Conservation (phyloP, 2,329 filamentous ascomycete genomes). For the Colletotrichum theobromicola region DNA sequence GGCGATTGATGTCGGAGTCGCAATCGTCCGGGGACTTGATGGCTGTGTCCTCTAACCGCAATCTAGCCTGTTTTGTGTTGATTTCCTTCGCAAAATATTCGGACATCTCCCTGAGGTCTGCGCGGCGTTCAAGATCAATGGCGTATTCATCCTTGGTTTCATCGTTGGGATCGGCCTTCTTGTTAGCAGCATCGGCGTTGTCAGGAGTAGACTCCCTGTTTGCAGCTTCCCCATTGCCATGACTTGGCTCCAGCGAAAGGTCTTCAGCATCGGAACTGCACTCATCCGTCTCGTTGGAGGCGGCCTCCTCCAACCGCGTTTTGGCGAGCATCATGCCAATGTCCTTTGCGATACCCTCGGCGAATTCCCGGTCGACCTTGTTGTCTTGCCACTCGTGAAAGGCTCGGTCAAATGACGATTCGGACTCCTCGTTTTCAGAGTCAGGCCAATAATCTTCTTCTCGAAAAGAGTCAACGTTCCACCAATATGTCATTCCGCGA, state of each 20-base stretch:
- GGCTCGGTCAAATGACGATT: too few relatives aligned
- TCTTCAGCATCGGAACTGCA: background rate
- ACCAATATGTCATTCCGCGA: rapidly evolving
- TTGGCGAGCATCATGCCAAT: background rate
- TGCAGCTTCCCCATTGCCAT: too few relatives aligned
- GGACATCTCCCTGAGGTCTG: too few relatives aligned
- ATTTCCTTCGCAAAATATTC: too few relatives aligned
- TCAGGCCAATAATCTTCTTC: too few relatives aligned
- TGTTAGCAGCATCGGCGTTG: too few relatives aligned
- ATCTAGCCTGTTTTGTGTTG: too few relatives aligned
- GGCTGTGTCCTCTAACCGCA: background rate
- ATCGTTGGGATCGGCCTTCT: too few relatives aligned
- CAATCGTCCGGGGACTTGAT: background rate
- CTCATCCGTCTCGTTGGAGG: background rate
- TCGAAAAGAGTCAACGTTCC: rapidly evolving
- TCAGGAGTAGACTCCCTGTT: too few relatives aligned
- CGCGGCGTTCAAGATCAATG: background rate
- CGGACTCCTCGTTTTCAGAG: too few relatives aligned
- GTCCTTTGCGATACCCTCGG: background rate
- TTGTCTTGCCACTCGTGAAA: too few relatives aligned
- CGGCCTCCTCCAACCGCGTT: background rate
- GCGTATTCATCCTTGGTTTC: background rate
- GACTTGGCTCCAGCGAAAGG: background rate
- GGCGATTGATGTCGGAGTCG: background rate
- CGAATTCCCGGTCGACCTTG: background rate